A percentile compares a stretch with the other conserved stretches of the same genome.
These are phyloP conservation scores for Dysphania ambrosioides DNA, from an alignment of 148 eudicot genomes.

Conservation along the genomic window DNA sequence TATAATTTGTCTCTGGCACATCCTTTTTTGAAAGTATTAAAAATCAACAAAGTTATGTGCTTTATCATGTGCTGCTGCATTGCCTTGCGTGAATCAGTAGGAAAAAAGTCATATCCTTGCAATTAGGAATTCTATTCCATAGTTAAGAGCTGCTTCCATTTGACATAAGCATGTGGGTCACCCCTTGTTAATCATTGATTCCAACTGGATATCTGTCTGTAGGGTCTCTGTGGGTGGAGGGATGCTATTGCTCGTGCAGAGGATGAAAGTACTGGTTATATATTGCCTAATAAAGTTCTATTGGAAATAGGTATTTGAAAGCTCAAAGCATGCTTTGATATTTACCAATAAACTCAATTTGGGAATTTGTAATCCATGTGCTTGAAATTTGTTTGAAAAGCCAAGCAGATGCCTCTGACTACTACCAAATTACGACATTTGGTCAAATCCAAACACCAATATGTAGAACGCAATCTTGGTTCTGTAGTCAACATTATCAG, in stretches of 20 bases:
- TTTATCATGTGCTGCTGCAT: background rate
- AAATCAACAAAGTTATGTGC: background rate
- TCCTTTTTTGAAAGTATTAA: background rate
- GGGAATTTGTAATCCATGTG: background rate
- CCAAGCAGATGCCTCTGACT: constrained; percentile 96
- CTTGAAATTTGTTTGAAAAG: constrained; percentile 35
- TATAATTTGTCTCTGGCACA: background rate
- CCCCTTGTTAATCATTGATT: background rate
- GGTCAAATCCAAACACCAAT: constrained; percentile 72
- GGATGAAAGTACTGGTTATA: constrained; percentile 98
- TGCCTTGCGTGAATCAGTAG: background rate
- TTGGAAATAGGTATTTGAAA: constrained; percentile 69
- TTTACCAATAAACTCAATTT: background rate
- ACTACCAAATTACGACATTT: constrained; percentile 54
- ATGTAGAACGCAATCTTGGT: constrained; percentile 78
- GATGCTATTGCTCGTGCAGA: constrained; percentile 86
- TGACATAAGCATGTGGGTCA: background rate
- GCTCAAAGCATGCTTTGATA: background rate
- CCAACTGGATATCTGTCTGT: constrained; percentile 11
- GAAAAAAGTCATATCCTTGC: background rate
- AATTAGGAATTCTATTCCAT: background rate
- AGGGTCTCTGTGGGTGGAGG: constrained; percentile 97
- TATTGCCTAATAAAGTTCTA: constrained; percentile 83
- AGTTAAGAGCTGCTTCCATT: background rate
- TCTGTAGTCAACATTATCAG: constrained; percentile 70